phyloP scores from a whole-genome alignment of 1,139 yeast species.

The Pichia sp. region DNA sequence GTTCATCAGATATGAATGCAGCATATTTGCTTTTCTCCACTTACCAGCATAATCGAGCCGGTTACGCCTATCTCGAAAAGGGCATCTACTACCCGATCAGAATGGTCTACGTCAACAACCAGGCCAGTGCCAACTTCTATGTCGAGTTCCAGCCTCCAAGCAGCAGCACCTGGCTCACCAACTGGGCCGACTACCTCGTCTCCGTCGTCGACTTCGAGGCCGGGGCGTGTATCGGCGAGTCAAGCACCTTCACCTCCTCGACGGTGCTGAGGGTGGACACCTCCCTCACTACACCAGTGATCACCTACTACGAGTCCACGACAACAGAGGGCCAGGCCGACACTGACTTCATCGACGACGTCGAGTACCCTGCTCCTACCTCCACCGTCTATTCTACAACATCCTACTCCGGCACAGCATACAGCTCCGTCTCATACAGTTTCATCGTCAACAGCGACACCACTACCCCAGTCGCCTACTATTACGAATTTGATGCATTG shows the following conservation, averaged over 20 bases:
- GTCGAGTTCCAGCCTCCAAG: neutral
- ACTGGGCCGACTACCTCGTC: neutral
- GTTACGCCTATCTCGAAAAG: neutral
- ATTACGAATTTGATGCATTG: neutral
- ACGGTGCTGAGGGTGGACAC: neutral
- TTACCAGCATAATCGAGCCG: neutral
- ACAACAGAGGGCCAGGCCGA: no score
- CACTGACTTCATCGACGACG: no score
- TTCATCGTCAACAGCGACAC: no score
- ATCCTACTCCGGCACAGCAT: no score
- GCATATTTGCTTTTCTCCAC: neutral
- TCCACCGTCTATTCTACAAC: no score
- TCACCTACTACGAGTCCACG: no score
- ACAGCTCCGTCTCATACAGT: no score
- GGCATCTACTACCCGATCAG: neutral
- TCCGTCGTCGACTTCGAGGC: neutral
- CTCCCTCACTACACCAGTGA: neutral
- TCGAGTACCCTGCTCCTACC: no score
- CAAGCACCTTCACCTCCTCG: neutral
- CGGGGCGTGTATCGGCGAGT: neutral
- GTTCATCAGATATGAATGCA: no score
- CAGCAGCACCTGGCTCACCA: neutral
- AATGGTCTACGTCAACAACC: neutral
- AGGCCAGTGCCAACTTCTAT: neutral
- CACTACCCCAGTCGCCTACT: no score